A percentile compares a stretch with the other conserved stretches of the same genome.
Evolutionary conservation across 2,329 filamentous ascomycete genomes (phyloP).

Genomic region (Aspergillus vadensis): DNA sequence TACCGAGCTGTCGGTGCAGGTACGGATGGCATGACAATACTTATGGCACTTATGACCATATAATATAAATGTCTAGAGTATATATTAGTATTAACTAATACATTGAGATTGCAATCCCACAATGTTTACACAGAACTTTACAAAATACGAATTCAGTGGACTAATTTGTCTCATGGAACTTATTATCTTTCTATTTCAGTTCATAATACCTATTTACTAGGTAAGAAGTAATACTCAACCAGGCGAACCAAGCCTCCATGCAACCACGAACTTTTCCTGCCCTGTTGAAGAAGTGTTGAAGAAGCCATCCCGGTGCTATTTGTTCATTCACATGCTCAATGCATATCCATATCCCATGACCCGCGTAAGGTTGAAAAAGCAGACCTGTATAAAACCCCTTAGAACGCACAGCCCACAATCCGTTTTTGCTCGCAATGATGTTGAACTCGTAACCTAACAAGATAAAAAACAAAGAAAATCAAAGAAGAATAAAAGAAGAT

Average conservation of each 20-base stretch:
- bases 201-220: constrained; percentile 4
- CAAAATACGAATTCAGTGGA: too few species aligned
- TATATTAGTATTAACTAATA: too few species aligned
- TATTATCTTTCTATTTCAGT: constrained; percentile 20
- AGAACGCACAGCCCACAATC: constrained; percentile 35
- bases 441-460: constrained; percentile 34
- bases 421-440: constrained; percentile 38
- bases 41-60: too few species aligned
- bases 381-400: constrained; percentile 42
- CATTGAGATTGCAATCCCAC: too few species aligned
- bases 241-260: constrained; percentile 7
- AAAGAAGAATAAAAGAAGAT: constrained; percentile 15
- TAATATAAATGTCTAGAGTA: too few species aligned
- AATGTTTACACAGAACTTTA: too few species aligned
- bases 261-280: constrained; percentile 23
- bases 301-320: constrained; percentile 26
- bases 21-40: too few species aligned
- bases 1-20: too few species aligned
- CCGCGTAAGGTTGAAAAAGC: constrained; percentile 45
- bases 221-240: neutral
- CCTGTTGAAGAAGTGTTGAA: constrained; percentile 33
- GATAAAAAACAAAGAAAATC: constrained; percentile 10
- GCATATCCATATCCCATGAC: constrained; percentile 38
- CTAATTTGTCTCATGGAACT: constrained; percentile 11
- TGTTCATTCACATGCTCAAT: constrained; percentile 29